Evolutionary conservation across 176 grass and related monocot species (phyloP).

Genomic region (bread wheat (Triticum aestivum)): DNA sequence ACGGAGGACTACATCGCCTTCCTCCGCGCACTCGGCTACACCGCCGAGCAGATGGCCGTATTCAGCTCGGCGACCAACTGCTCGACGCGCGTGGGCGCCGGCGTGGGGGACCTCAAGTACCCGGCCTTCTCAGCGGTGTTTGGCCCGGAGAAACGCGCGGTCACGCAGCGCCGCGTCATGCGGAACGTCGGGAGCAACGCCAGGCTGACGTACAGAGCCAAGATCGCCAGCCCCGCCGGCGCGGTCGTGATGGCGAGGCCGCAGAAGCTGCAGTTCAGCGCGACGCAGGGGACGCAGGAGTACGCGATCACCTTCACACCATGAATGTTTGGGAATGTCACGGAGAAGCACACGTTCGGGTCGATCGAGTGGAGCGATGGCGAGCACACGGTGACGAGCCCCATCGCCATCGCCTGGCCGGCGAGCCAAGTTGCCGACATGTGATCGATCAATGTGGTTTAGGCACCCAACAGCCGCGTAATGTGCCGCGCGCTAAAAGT

Average conservation of each 20-base stretch:
- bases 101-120: slow-evolving; percentile 45
- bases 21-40: slow-evolving; percentile 46
- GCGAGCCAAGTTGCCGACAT: background rate
- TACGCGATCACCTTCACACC: background rate
- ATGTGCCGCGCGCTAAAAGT: no score
- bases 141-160: background rate
- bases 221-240: slow-evolving; percentile 26
- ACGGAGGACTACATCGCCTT: slow-evolving; percentile 52
- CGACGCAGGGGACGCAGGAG: background rate
- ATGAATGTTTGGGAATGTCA: background rate
- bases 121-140: slow-evolving; percentile 50
- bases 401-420: slow-evolving; percentile 39
- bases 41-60: slow-evolving; percentile 18
- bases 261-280: slow-evolving; percentile 38
- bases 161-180: slow-evolving; percentile 46
- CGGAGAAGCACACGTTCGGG: slow-evolving; percentile 22
- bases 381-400: slow-evolving; percentile 26
- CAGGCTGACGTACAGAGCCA: slow-evolving; percentile 3
- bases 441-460: background rate
- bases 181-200: slow-evolving; percentile 44
- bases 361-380: slow-evolving; percentile 44
- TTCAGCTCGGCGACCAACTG: slow-evolving; percentile 14
- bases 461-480: no score
- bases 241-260: slow-evolving; percentile 45
- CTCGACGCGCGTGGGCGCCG: slow-evolving; percentile 19